Evolutionary conservation across 2,329 filamentous ascomycete species (phyloP).

Genomic region (Cytospora piceicola): DNA sequence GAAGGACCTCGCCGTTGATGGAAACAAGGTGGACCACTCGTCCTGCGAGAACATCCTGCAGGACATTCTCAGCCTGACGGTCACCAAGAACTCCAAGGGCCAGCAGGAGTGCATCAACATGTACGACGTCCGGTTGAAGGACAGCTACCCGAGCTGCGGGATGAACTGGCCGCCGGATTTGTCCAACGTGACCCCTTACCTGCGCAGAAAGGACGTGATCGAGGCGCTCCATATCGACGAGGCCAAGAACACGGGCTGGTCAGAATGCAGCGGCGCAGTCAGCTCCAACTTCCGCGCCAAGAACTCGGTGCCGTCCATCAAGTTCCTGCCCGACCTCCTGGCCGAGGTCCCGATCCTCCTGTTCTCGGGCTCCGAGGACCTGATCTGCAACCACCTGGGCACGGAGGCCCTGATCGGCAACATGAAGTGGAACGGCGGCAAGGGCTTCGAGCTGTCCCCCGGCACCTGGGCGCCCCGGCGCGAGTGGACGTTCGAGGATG

Average conservation of each 20-base stretch:
- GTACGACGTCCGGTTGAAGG: constrained; percentile 90
- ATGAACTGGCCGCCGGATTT: constrained; percentile 99
- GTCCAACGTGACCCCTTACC: constrained; percentile 75
- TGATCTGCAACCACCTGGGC: constrained; percentile 96
- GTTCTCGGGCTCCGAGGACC: constrained; percentile 90
- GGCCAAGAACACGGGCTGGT: constrained; percentile 86
- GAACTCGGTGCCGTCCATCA: constrained; percentile 73
- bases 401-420: constrained; percentile 90
- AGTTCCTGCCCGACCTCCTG: constrained; percentile 77
- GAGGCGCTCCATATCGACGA: constrained; percentile 79
- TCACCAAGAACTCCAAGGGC: constrained; percentile 52
- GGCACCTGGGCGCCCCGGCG: constrained; percentile 90
- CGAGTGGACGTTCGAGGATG: constrained; percentile 91
- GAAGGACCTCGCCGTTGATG: constrained; percentile 57
- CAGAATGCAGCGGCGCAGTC: constrained; percentile 84
- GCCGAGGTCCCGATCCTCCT: constrained; percentile 78
- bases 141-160: constrained; percentile 81
- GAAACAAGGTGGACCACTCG: constrained; percentile 66
- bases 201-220: constrained; percentile 79
- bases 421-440: constrained; percentile 88
- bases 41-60: constrained; percentile 79
- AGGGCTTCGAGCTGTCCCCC: constrained; percentile 84
- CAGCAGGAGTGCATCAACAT: constrained; percentile 79
- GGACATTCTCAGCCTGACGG: constrained; percentile 69
- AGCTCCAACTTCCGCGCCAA: constrained; percentile 69